Base-by-base conservation (phyloP, 1,284 basidiomycete genomes). In the Fomitopsis pinicola region DNA sequence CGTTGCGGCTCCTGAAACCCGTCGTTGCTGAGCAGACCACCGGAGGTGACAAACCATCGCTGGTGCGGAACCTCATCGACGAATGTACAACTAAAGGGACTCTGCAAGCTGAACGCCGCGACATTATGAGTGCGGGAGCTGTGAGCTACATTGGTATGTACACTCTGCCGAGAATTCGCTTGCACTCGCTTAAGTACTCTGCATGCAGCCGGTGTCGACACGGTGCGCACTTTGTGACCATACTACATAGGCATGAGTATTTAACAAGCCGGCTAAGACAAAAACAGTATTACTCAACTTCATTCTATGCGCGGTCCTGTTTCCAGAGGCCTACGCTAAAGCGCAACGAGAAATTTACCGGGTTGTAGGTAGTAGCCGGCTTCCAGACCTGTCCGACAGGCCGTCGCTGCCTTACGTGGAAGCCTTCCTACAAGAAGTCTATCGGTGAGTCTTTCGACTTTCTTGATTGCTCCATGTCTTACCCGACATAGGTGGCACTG, bases 221-320 rank as follows among this genome's bases (percentile, higher is more conserved):
- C 73, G 62, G 73, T 74, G 35, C 2, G 53, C 9, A 68, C 45
- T 19, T n/a, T 53, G 2, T 19, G 7, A 26, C n/a, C 19, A 4
- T 46, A 7, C n/a, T 19, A 22, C 2, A 1, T 19, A 17, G 22
- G 22, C 22, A 22, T 17, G 1, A 42, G 42, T 14, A 17, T 10
- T 14, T 5, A 7, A 40, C 38, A 28, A 22, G 26, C 12, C 12
- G 44, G 8, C 17, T 10, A 15, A 35, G 62, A 60, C 42, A 63
- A 67, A 45, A 62, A 59, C 69, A 6, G 64, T 68, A 22, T 19
- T 48, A 3, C 46, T 71, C 44, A 42, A 50, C 28, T 54, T 84
- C 67, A 63, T 82, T 28, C 73, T 84, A 19, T 77, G 80, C 7
- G 82, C 84, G 80, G 71, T 79, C 38, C 33, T 53, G n/a, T 53